Evolutionary conservation across 139 green algal genomes (phyloP), one percentile per base, ranked within the genome.

Genomic region (Chlamydomonas applanata): DNA sequence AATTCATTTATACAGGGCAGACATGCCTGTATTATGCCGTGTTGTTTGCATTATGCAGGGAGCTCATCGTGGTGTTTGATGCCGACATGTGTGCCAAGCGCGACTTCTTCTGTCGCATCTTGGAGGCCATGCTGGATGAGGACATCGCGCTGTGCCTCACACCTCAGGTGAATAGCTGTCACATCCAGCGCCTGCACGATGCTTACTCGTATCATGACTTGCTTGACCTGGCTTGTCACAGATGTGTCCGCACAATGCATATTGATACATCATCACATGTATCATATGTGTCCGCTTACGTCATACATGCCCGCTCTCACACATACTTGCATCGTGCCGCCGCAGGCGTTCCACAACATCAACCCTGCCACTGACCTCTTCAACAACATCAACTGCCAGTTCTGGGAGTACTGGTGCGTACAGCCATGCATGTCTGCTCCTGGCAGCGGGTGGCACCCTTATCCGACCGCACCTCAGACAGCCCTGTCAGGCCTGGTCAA

Each of bases 311-410:
- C n/a, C n/a, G 14, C 56, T 65, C 25, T 34, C 4, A 13, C n/a
- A 27, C 54, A 27, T 16, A 13, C 54, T 13, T 30, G 19, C 16
- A 16, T n/a, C 57, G 11, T n/a, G n/a, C n/a, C n/a, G n/a, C n/a
- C 61, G 17, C 87, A 94, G 83, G 85, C 86, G 69, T 94, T 95
- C 69, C 87, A 88, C 85, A 95, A 95, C 78, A 86, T 94, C 40
- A 83, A 93, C 72, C 74, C 84, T 24, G 77, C 83, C 61, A 80
- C 74, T 20, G 89, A 95, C 83, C 90, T 95, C 73, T 95, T 95
- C 88, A 95, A 95, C 83, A 90, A 94, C 80, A 89, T 87, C 79
- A 95, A 95, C 75, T 82, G 91, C 20, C 89, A 94, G n/a, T 85
- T 85, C 80, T 85, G 80, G 80, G 81, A 73, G 67, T 49, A 46